Conservation (phyloP, 805 yeast species). For the Yamadazyma kitorensis region DNA sequence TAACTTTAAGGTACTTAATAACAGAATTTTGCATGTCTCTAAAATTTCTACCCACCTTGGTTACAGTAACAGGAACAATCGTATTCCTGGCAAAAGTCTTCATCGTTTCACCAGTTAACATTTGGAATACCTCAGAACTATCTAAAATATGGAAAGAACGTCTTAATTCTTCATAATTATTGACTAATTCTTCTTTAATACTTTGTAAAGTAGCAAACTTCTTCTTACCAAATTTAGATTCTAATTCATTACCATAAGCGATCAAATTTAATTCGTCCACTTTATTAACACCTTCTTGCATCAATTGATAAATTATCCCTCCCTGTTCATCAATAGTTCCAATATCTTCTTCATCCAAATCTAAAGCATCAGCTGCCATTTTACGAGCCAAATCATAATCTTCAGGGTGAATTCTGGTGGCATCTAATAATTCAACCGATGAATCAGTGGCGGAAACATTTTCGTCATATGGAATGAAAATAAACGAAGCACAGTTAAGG, state of each 20-base stretch:
- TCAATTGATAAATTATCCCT: constrained; percentile 72
- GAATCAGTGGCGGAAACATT: constrained; percentile 50
- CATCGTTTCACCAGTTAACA: constrained; percentile 83
- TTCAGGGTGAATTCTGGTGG: constrained; percentile 96
- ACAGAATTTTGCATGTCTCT: constrained; percentile 51
- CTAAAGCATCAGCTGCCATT: constrained; percentile 98
- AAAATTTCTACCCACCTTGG: constrained; percentile 62
- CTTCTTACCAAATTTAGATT: constrained; percentile 63
- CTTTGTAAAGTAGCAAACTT: constrained; percentile 77
- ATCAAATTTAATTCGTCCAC: constrained; percentile 85
- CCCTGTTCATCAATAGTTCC: constrained; percentile 78
- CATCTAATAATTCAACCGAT: constrained; percentile 82
- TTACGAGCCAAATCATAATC: constrained; percentile 94
- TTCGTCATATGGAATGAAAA: constrained; percentile 70
- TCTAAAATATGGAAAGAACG: constrained; percentile 62
- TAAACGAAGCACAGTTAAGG: constrained; percentile 88
- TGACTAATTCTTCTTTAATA: constrained; percentile 83
- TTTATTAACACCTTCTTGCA: constrained; percentile 67
- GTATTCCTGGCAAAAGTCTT: constrained; percentile 66
- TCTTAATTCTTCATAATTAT: constrained; percentile 85
- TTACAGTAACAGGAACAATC: constrained; percentile 72
- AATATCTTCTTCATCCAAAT: constrained; percentile 90
- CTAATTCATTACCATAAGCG: constrained; percentile 89
- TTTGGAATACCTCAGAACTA: constrained; percentile 74
- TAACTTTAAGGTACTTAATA: constrained; percentile 38